Evolutionary conservation across 2,329 filamentous ascomycete species (phyloP), one percentile per base, ranked within the genome.

Genomic region (Verticillium zaregamsianum): DNA sequence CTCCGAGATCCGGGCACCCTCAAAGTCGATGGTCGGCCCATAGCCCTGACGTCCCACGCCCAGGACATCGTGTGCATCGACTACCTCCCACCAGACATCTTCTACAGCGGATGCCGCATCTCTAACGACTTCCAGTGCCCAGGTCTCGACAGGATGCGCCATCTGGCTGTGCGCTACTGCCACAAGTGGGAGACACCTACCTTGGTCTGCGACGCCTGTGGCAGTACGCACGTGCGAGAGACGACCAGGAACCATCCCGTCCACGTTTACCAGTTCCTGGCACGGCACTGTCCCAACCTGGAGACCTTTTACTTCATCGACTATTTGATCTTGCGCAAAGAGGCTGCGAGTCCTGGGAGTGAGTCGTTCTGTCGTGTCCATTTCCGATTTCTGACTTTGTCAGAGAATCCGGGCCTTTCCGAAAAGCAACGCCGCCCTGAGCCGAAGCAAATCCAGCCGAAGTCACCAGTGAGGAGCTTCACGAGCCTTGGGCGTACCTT

Each of bases 261-360:
- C 5, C 79, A 81, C 59, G 68, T 80, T 1, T 80, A 79, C 65
- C 76, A 80, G 57, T 79, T 81, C 35, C 69, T 79, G 7, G 73
- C 76, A 2, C 69, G 78, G 11, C 74, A 77, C 63, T 68, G 77
- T 15, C 76, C 76, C 1, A 77, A 76, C 15, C 69, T 81, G 6
- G 73, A 80, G 61, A 70, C 74, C 1, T 79, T 81, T 54, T 80
- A 77, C 62, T 76, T 81, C 55, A 68, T 81, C 25, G 79, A 81
- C 64, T 79, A 77, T 59, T 69, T 78, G 6, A 74, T 78, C 3
- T 63, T 78, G 11, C 73, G 73, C 7, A 73, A 72, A 57, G 32
- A 11, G 8, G 64, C 40, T 58, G 54, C 32, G n/a, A 12, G 15
- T 35, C 28, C n/a, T 9, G 5, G 20, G 52, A 9, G 20, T 37